Percentiles rank a stretch among this genome's conserved stretches.
These are phyloP conservation scores for Metarhizium anisopliae DNA, from an alignment of 2,329 filamentous ascomycete genomes.

Conservation along the genomic window DNA sequence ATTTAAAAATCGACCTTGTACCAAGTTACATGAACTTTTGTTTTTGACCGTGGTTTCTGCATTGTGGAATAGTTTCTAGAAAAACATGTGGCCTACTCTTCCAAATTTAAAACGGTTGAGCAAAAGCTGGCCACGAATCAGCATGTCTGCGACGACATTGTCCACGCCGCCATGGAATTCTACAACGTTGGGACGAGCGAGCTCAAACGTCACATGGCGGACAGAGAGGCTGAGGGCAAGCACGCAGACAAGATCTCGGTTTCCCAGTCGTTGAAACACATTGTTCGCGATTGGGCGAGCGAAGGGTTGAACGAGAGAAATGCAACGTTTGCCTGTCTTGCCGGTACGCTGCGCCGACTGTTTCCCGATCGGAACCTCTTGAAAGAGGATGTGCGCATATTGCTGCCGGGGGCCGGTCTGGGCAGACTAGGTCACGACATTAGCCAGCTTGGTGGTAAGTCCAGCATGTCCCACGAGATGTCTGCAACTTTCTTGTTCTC, in stretches of 20 bases:
- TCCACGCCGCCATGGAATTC: conserved; percentile 33
- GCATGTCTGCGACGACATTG: conserved; percentile 34
- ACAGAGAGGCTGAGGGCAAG: conserved; percentile 26
- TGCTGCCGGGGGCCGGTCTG: conserved; percentile 45
- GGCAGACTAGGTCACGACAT: conserved; percentile 45
- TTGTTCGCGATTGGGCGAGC: conserved; percentile 46
- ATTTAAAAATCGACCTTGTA: too few species aligned
- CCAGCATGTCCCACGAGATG: background rate
- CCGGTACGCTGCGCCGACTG: conserved; percentile 21
- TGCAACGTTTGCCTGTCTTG: conserved; percentile 30
- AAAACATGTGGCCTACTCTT: conserved; percentile 45
- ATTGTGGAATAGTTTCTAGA: conserved; percentile 36
- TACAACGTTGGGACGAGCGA: conserved; percentile 36
- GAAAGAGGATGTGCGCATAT: conserved; percentile 21
- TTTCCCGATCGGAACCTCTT: conserved; percentile 17
- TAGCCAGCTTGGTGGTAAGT: conserved; percentile 28
- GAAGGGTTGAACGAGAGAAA: conserved; percentile 37
- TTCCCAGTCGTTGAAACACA: conserved; percentile 46
- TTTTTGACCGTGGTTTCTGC: background rate
- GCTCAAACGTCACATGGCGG: conserved; percentile 31
- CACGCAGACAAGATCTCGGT: conserved; percentile 37
- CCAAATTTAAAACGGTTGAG: conserved; percentile 38
- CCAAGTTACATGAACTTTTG: too few species aligned
- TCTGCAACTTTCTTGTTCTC: background rate
- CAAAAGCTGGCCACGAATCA: conserved; percentile 35